Conservation (phyloP, 2,329 filamentous ascomycete species). For the Fusarium buharicum region DNA sequence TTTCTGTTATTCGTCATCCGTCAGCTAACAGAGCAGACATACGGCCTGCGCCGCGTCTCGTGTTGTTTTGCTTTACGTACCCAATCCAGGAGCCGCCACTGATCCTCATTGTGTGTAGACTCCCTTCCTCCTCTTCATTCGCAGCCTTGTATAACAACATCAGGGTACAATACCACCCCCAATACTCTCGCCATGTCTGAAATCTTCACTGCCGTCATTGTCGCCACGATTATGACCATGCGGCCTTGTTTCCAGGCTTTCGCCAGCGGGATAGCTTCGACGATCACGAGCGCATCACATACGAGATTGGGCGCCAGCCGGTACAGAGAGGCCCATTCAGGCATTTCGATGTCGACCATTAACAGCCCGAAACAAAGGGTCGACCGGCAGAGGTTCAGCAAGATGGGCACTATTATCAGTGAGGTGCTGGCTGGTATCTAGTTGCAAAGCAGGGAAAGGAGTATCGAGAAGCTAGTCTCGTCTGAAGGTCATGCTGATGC, state of each 20-base stretch:
- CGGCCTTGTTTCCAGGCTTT: conserved; percentile 6
- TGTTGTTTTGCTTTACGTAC: conserved; percentile 5
- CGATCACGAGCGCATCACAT: not conserved
- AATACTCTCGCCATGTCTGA: conserved; percentile 13
- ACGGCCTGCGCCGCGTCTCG: conserved; percentile 1
- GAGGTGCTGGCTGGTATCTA: not conserved
- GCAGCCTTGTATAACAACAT: not conserved
- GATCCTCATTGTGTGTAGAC: conserved; percentile 2
- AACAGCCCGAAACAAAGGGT: not conserved
- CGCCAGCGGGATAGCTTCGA: not conserved
- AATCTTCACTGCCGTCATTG: conserved; percentile 8
- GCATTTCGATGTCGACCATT: not conserved
- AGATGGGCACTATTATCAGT: not conserved
- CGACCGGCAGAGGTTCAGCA: conserved; percentile 1
- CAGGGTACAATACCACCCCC: conserved; percentile 1
- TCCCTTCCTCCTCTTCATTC: fast-evolving
- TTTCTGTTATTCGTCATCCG: no score
- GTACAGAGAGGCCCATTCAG: not conserved
- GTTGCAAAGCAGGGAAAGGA: not conserved
- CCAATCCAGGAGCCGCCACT: not conserved
- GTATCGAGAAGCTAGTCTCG: conserved; percentile 1
- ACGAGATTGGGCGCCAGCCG: not conserved
- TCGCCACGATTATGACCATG: conserved; percentile 9
- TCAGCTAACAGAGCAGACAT: not conserved
- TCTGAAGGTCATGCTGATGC: no score